Conservation (phyloP, 2,329 filamentous ascomycete species). For the Diaporthe sp. region DNA sequence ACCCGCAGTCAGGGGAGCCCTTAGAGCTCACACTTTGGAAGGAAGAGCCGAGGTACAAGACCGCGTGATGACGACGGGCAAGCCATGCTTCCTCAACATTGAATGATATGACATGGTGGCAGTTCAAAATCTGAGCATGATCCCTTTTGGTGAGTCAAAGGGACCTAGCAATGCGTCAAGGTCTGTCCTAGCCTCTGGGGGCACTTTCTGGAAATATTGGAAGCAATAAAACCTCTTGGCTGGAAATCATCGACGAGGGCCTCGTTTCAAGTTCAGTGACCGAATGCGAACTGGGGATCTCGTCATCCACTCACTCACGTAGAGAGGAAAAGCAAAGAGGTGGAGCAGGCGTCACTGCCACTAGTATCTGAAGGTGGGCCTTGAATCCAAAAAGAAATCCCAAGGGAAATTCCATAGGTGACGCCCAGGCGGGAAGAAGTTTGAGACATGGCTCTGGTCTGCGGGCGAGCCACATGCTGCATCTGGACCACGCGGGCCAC, state of each 20-base stretch:
- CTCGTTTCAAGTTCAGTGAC: constrained; percentile 20
- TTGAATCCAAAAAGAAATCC: constrained; percentile 2
- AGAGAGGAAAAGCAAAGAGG: constrained; percentile 7
- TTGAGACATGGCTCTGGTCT: constrained; percentile 29
- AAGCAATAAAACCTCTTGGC: constrained; percentile 23
- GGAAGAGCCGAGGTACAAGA: constrained; percentile 8
- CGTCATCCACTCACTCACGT: not conserved
- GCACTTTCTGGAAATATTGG: constrained; percentile 5
- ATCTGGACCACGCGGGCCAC: constrained; percentile 22
- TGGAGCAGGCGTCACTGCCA: constrained; percentile 1
- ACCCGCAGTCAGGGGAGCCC: not conserved
- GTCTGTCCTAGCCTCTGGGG: not conserved
- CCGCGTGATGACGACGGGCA: not conserved
- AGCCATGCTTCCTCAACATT: not conserved
- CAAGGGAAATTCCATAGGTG: not conserved
- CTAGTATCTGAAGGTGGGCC: not conserved
- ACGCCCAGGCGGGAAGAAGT: constrained; percentile 21
- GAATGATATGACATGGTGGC: not conserved
- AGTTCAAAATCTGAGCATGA: not conserved
- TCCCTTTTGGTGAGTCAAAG: not conserved
- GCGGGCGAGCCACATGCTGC: constrained; percentile 15
- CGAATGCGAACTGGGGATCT: not conserved
- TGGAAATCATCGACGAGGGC: constrained; percentile 6
- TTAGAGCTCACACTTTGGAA: not conserved
- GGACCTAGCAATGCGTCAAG: not conserved